These are phyloP conservation scores for Hyphopichia burtonii DNA, from an alignment of 1,139 yeast species.

Conservation along the genomic window DNA sequence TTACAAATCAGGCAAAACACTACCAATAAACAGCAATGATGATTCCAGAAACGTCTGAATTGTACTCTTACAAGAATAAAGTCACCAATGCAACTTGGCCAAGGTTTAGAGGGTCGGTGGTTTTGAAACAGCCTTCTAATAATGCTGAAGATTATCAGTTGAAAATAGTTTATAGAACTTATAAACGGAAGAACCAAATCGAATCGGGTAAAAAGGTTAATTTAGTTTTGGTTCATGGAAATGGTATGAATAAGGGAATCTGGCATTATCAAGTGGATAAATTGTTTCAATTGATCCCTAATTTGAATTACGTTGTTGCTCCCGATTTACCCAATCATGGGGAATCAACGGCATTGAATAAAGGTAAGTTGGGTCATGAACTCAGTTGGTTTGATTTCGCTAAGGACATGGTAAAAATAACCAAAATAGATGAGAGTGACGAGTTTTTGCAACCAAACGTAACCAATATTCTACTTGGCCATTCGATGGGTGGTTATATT, in stretches of 20 bases:
- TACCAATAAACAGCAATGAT: neutral
- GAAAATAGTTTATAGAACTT: constrained; percentile 18
- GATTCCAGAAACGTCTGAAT: constrained; percentile 1
- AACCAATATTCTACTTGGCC: constrained; percentile 48
- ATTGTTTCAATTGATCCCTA: constrained; percentile 21
- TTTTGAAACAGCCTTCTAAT: constrained; percentile 3
- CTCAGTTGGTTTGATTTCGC: constrained; percentile 58
- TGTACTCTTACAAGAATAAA: constrained; percentile 1
- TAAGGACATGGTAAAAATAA: constrained; percentile 48
- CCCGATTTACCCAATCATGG: constrained; percentile 58
- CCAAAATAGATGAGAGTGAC: constrained; percentile 27
- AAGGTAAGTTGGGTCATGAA: constrained; percentile 45
- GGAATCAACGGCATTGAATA: constrained; percentile 52
- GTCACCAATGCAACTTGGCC: constrained; percentile 4
- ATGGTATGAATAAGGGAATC: constrained; percentile 56
- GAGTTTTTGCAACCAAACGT: constrained; percentile 33
- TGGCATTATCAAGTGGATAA: constrained; percentile 55
- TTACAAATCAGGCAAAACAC: no score
- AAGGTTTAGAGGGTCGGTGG: constrained; percentile 7
- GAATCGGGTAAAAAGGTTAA: constrained; percentile 30
- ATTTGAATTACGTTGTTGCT: constrained; percentile 33
- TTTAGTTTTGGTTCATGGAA: constrained; percentile 56
- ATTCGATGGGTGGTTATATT: constrained; percentile 63
- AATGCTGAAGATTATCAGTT: constrained; percentile 13
- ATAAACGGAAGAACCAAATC: constrained; percentile 2